Evolutionary conservation across 2,329 filamentous ascomycete genomes (phyloP).

Genomic region (Aureobasidium sp.): DNA sequence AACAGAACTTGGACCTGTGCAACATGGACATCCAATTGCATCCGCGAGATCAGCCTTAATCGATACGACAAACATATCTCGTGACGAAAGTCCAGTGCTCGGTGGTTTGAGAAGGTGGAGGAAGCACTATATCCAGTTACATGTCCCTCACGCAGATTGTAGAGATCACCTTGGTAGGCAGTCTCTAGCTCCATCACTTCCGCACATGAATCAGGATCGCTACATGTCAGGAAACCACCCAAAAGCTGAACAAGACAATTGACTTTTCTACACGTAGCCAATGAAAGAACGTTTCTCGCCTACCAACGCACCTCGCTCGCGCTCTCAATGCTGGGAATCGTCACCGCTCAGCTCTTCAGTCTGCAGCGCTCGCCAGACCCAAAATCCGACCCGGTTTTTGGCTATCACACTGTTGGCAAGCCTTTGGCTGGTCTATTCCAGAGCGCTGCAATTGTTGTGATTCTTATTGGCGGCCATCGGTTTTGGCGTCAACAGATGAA

Average conservation of each 20-base stretch:
- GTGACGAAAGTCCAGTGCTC: conserved; percentile 16
- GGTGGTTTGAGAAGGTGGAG: conserved; percentile 33
- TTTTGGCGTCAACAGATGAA: conserved; percentile 55
- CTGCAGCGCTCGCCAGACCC: conserved; percentile 44
- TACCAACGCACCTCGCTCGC: conserved; percentile 63
- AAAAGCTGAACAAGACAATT: not conserved
- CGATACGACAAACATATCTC: not conserved
- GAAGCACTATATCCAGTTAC: conserved; percentile 41
- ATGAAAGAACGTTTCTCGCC: conserved; percentile 66
- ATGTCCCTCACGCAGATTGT: conserved; percentile 42
- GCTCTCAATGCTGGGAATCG: conserved; percentile 58
- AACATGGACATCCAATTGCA: conserved; percentile 1
- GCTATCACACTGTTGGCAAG: conserved; percentile 53
- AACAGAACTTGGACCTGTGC: conserved; percentile 24
- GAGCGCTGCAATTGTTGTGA: conserved; percentile 39
- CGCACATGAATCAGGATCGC: not conserved
- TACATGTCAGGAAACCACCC: not conserved
- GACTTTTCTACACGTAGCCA: conserved; percentile 40
- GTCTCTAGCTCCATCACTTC: not conserved
- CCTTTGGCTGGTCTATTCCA: conserved; percentile 49
- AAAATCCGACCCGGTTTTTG: conserved; percentile 39
- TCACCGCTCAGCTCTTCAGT: conserved; percentile 60
- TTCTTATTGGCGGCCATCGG: conserved; percentile 47
- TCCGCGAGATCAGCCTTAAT: not conserved
- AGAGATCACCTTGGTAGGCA: conserved; percentile 50